Base-by-base conservation (phyloP, 2,329 filamentous ascomycete genomes). In the Diaporthe sp. region DNA sequence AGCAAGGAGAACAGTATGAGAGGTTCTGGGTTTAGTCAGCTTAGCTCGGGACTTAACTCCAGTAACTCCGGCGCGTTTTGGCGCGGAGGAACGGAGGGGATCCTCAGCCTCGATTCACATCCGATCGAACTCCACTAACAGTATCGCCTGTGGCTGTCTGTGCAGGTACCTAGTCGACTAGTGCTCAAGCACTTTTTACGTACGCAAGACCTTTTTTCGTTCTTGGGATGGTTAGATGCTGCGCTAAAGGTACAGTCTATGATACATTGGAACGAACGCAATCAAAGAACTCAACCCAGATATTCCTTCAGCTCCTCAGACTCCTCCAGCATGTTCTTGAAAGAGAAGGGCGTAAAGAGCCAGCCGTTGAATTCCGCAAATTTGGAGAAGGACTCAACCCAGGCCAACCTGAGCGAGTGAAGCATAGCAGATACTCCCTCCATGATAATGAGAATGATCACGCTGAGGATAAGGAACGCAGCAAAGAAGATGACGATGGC, bases 371-470 rank as follows among this genome's bases (percentile, higher is more conserved):
- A 97, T 82, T 97, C 92, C 84, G 97, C 97, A 87, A 97, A 96
- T 87, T 98, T 98, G 86, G 94, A 97, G 92, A 98, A 98, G 25
- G 96, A 96, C 85, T 98, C 96, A 76, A 98, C 96, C 96, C 96
- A 98, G 79, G 97, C 96, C 81, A 98, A 87, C 88, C 96, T 91
- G 79, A 98, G 89, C 75, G 93, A 94, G 86, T 98, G 95, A 86
- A 97, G 88, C 96, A 98, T 98, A 79, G 96, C 96, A 84, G 94
- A 96, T 42, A 96, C 98, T 77, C 96, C 96, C 83, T 98, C 96
- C 96, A 98, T 98, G 79, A 97, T 92, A 79, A 97, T 96, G 73
- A 98, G 87, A 77, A 98, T 89, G 76, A 83, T 80, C 71, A 82
- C 80, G 75, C 87, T 89, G n/a, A 98, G 90, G 80, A 92, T 90